Conservation (phyloP, 1,284 basidiomycete genomes). For the Cerrena zonata region DNA sequence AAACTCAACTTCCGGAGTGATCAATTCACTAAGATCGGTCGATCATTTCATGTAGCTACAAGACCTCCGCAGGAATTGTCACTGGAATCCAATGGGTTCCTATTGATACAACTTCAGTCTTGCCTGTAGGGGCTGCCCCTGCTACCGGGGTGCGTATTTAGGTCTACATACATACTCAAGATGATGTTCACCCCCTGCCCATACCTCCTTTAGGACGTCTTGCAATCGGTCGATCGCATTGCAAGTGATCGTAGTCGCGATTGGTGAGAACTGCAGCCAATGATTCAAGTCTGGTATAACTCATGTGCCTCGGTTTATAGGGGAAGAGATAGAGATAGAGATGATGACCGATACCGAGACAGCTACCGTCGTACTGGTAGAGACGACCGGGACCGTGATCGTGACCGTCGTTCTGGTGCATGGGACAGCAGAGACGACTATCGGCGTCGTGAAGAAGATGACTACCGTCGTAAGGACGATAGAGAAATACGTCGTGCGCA, state of each 20-base stretch:
- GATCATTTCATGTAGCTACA: slow-evolving; percentile 44
- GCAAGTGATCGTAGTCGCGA: slow-evolving; percentile 21
- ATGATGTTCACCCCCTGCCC: too few relatives aligned
- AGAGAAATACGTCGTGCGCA: slow-evolving; percentile 38
- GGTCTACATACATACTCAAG: background rate
- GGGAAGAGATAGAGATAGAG: background rate
- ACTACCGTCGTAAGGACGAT: slow-evolving; percentile 36
- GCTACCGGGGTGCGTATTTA: slow-evolving; percentile 42
- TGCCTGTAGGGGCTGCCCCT: slow-evolving; percentile 54
- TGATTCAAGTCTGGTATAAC: background rate
- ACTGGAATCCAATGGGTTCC: slow-evolving; percentile 74
- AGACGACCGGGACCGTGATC: slow-evolving; percentile 9
- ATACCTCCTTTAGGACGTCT: background rate
- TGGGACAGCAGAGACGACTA: slow-evolving; percentile 12
- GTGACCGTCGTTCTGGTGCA: slow-evolving; percentile 1
- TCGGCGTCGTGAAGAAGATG: slow-evolving; percentile 36
- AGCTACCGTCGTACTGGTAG: slow-evolving; percentile 12
- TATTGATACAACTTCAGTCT: slow-evolving; percentile 53
- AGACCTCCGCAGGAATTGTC: slow-evolving; percentile 59
- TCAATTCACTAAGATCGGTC: background rate
- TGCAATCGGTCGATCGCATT: background rate
- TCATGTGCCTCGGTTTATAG: background rate
- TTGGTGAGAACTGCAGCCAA: slow-evolving; percentile 37
- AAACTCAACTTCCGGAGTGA: background rate
- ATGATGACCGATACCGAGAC: slow-evolving; percentile 8